These are phyloP conservation scores for Serendipita sp. DNA, from an alignment of 768 basidiomycete species.

Conservation along the genomic window DNA sequence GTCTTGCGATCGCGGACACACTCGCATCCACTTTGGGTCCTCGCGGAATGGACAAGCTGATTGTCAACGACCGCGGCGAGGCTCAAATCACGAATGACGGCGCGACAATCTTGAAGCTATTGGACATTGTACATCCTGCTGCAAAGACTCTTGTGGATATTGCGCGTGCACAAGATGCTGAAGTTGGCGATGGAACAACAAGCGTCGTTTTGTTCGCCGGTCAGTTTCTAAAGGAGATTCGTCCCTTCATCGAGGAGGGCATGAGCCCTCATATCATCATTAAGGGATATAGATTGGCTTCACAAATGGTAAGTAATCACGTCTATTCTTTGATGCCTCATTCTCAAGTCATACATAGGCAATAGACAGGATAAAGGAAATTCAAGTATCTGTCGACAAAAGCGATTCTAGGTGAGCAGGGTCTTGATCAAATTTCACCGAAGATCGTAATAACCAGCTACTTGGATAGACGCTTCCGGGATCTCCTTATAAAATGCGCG, in stretches of 20 bases:
- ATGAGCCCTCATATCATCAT: slow-evolving; percentile 96
- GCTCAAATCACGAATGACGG: slow-evolving; percentile 99
- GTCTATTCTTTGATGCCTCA: background rate
- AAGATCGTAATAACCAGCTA: background rate
- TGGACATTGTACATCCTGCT: slow-evolving; percentile 96
- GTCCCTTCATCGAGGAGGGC: slow-evolving; percentile 86
- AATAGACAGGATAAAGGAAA: slow-evolving; percentile 68
- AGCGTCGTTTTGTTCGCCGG: slow-evolving; percentile 89
- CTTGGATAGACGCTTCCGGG: slow-evolving; percentile 63
- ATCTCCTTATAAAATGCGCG: slow-evolving; percentile 88
- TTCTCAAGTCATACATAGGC: slow-evolving; percentile 35
- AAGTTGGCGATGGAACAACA: slow-evolving; percentile 97
- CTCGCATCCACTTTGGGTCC: slow-evolving; percentile 93
- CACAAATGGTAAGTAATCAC: slow-evolving; percentile 48
- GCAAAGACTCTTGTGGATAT: slow-evolving; percentile 97
- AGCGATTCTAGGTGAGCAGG: slow-evolving; percentile 65
- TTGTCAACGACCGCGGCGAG: slow-evolving; percentile 83
- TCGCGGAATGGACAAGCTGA: slow-evolving; percentile 96
- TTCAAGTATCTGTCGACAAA: slow-evolving; percentile 83
- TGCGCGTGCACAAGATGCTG: slow-evolving; percentile 93
- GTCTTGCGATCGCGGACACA: slow-evolving; percentile 82
- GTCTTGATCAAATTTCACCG: background rate
- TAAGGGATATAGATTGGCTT: slow-evolving; percentile 84
- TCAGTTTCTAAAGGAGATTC: slow-evolving; percentile 85
- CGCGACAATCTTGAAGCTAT: slow-evolving; percentile 90